Evolutionary conservation across 1,139 yeast genomes (phyloP).

Genomic region (Pichia sp.): DNA sequence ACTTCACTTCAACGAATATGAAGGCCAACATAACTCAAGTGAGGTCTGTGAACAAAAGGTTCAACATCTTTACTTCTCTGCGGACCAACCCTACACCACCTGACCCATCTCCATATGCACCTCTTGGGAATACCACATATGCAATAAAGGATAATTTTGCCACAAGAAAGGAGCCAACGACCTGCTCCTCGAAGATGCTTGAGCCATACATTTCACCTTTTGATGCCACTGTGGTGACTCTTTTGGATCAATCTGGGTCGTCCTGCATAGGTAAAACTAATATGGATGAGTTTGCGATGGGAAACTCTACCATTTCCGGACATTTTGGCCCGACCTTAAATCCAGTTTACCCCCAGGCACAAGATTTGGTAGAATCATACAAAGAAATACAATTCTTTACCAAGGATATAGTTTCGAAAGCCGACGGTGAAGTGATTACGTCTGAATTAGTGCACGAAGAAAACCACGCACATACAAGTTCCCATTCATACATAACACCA

Average conservation of each 20-base stretch:
- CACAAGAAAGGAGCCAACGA: constrained; percentile 53
- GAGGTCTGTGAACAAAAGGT: constrained; percentile 20
- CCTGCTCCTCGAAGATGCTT: constrained; percentile 70
- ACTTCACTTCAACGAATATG: background rate
- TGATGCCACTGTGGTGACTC: constrained; percentile 66
- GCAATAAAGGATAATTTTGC: constrained; percentile 78
- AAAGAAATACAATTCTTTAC: constrained; percentile 24
- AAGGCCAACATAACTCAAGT: constrained; percentile 11
- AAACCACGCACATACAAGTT: background rate
- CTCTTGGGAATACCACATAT: constrained; percentile 30
- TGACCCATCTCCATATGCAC: constrained; percentile 11
- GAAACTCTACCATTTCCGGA: constrained; percentile 60
- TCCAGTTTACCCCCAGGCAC: constrained; percentile 45
- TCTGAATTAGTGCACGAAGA: constrained; percentile 12
- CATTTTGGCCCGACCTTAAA: constrained; percentile 64
- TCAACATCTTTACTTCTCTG: constrained; percentile 36
- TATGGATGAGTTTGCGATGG: constrained; percentile 98
- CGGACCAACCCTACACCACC: constrained; percentile 17
- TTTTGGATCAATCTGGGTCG: constrained; percentile 51
- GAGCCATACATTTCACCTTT: constrained; percentile 65
- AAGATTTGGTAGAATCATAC: constrained; percentile 26
- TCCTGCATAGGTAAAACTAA: constrained; percentile 78
- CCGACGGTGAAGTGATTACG: constrained; percentile 14
- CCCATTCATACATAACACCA: constrained; percentile 13
- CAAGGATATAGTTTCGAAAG: constrained; percentile 5